Evolutionary conservation across 1,284 basidiomycete species (phyloP).

Genomic region (Vanrija pseudolonga): DNA sequence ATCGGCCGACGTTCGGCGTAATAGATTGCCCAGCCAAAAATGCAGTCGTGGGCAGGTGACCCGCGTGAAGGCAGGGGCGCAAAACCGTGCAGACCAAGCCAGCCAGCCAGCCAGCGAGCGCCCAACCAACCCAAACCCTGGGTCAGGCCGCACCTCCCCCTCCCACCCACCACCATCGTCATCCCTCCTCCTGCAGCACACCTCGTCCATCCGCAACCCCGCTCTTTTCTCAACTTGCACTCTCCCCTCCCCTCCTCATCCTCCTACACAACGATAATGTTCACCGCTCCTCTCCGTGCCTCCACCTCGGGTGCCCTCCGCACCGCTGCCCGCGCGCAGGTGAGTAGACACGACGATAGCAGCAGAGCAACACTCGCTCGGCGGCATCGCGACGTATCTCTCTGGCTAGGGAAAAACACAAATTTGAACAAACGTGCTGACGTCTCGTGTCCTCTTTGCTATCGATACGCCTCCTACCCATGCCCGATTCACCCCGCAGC

Average conservation of each 20-base stretch:
- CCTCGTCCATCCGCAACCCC: background rate
- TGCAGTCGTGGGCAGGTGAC: no score
- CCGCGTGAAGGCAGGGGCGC: no score
- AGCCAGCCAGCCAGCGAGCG: no score
- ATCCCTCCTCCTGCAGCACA: background rate
- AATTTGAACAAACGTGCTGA: slow-evolving; percentile 11
- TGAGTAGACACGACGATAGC: background rate
- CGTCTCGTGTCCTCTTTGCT: background rate
- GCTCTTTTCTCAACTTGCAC: slow-evolving; percentile 5
- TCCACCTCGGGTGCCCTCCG: slow-evolving; percentile 29
- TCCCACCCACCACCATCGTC: background rate
- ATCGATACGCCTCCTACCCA: background rate
- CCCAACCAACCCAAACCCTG: no score
- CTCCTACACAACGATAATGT: slow-evolving; percentile 23
- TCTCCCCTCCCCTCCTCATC: background rate
- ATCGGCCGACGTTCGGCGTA: slow-evolving; percentile 21
- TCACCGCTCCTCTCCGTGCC: slow-evolving; percentile 31
- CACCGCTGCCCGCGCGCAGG: slow-evolving; percentile 18
- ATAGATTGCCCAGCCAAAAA: no score
- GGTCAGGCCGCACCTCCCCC: background rate
- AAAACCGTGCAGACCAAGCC: no score
- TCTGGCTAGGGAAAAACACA: slow-evolving; percentile 1
- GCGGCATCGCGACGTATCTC: background rate
- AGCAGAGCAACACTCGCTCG: background rate
- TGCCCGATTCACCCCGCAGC: slow-evolving; percentile 10